Conservation (phyloP, 768 basidiomycete genomes). For the Nidularia pulvinata region DNA sequence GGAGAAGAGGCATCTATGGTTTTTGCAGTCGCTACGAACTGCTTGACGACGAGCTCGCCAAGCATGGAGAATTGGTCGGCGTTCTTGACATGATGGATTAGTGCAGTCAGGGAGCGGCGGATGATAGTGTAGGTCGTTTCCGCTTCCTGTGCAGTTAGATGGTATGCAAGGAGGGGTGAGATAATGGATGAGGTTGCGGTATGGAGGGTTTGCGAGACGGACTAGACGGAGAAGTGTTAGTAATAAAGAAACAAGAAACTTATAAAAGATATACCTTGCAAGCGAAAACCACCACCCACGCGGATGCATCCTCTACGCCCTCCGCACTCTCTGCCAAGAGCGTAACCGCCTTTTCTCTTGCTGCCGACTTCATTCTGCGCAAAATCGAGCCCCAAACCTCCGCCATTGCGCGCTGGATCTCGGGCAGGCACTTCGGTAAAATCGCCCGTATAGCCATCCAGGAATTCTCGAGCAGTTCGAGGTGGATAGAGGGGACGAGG, state of each 20-base stretch:
- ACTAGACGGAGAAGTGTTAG: constrained; percentile 34
- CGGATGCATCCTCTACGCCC: constrained; percentile 59
- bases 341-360: constrained; percentile 53
- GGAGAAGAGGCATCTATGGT: constrained; percentile 8
- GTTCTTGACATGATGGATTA: constrained; percentile 81
- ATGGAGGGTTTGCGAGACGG: constrained; percentile 83
- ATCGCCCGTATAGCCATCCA: constrained; percentile 54
- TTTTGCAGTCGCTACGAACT: constrained; percentile 24
- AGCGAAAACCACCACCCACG: constrained; percentile 76
- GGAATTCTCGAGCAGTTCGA: constrained; percentile 52
- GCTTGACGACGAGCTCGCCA: constrained; percentile 49
- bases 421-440: constrained; percentile 61
- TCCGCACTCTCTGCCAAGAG: constrained; percentile 52
- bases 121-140: constrained; percentile 52
- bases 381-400: constrained; percentile 88
- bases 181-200: constrained; percentile 70
- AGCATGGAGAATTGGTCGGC: constrained; percentile 62
- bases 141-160: constrained; percentile 40
- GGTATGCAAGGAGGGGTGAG: constrained; percentile 50
- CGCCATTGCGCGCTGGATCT: constrained; percentile 76
- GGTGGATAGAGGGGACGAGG: constrained; percentile 62
- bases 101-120: constrained; percentile 74
- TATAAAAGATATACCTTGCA: constrained; percentile 58
- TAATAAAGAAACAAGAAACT: background rate
- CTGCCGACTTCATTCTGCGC: constrained; percentile 65